These are phyloP conservation scores for Phytophthora citricola DNA, from an alignment of 352 stramenopile species.

Conservation along the genomic window DNA sequence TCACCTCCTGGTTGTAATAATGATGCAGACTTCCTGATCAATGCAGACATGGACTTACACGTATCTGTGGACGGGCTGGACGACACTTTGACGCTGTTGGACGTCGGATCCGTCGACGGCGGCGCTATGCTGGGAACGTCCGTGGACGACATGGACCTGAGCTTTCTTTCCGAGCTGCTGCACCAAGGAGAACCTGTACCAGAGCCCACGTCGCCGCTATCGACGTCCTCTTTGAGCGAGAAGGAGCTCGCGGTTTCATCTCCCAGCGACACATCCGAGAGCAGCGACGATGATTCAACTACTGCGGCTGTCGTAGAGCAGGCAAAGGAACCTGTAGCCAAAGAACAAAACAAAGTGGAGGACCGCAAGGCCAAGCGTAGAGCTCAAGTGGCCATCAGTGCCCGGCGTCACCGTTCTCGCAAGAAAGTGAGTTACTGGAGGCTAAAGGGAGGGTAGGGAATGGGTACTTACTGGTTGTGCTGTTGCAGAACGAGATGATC, in stretches of 20 bases:
- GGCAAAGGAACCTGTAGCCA: background rate
- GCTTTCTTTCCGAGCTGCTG: constrained; percentile 38
- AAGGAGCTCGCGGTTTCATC: constrained; percentile 22
- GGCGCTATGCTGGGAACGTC: constrained; percentile 18
- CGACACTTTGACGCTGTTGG: constrained; percentile 30
- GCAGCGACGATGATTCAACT: constrained; percentile 25
- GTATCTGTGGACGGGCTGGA: constrained; percentile 26
- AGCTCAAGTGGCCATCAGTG: constrained; percentile 57
- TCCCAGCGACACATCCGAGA: constrained; percentile 30
- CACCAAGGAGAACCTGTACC: constrained; percentile 26
- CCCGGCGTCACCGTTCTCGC: constrained; percentile 54
- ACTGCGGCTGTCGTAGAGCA: background rate
- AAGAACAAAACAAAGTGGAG: constrained; percentile 29
- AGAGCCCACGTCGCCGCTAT: constrained; percentile 23
- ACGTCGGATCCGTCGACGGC: constrained; percentile 9
- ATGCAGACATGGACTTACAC: constrained; percentile 29
- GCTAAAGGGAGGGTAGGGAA: background rate
- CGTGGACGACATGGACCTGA: constrained; percentile 41
- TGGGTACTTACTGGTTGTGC: background rate
- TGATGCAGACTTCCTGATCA: constrained; percentile 26
- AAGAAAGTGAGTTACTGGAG: constrained; percentile 46
- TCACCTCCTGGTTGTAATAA: background rate
- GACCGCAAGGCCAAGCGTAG: constrained; percentile 56
- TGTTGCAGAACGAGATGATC: constrained; percentile 45
- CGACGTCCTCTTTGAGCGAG: constrained; percentile 18